Conservation (phyloP, 768 basidiomycete species). For the Lyophyllum semitale region DNA sequence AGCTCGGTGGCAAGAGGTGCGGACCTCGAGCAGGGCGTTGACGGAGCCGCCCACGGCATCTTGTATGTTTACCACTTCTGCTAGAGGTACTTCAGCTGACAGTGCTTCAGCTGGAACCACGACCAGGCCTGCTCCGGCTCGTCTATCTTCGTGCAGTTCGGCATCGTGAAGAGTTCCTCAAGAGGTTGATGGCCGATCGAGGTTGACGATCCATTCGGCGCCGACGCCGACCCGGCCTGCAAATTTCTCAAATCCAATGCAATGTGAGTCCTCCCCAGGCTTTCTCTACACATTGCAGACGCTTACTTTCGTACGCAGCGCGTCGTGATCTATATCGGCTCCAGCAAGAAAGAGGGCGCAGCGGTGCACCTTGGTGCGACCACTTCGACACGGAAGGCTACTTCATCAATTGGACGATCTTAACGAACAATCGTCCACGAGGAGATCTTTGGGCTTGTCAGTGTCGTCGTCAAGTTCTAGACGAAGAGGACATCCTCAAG, state of each 20-base stretch:
- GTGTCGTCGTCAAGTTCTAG: constrained; percentile 69
- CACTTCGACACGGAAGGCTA: constrained; percentile 49
- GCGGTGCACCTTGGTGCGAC: constrained; percentile 57
- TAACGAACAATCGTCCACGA: constrained; percentile 68
- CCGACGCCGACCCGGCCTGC: constrained; percentile 68
- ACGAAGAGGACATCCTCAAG: constrained; percentile 54
- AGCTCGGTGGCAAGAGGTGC: constrained; percentile 76
- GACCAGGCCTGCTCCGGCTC: constrained; percentile 89
- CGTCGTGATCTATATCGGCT: constrained; percentile 70
- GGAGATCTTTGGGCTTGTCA: constrained; percentile 78
- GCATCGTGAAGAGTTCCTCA: constrained; percentile 79
- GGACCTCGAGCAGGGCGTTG: constrained; percentile 63
- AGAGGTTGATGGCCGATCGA: constrained; percentile 59
- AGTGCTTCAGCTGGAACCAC: constrained; percentile 51
- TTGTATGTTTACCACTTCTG: no score
- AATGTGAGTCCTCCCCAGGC: constrained; percentile 45
- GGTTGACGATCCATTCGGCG: constrained; percentile 71
- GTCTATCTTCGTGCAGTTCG: constrained; percentile 80
- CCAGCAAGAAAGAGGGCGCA: constrained; percentile 55
- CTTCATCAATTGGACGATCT: constrained; percentile 71
- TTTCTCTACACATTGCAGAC: background rate
- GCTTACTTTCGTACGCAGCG: constrained; percentile 37
- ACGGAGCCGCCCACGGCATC: constrained; percentile 67
- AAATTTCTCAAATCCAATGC: constrained; percentile 75
- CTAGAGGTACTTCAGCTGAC: background rate